phyloP scores from a whole-genome alignment of 2,329 filamentous ascomycete genomes.

The Remersonia thermophila region DNA sequence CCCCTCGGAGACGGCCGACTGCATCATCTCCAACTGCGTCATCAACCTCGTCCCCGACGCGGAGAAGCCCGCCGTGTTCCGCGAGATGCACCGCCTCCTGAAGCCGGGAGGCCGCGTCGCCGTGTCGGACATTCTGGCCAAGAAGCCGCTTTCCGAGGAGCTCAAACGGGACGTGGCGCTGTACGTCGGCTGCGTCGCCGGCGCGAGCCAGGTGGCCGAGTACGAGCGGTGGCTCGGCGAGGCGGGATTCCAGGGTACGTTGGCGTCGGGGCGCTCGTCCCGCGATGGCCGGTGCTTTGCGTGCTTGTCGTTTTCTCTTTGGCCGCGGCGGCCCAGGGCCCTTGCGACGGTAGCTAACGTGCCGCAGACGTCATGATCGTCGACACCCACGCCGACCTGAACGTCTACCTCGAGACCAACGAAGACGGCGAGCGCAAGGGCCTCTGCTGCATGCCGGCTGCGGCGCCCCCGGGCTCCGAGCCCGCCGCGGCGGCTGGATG shows the following conservation, averaged over 20 bases:
- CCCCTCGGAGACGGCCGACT: slow-evolving; percentile 31
- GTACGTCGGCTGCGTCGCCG: slow-evolving; percentile 49
- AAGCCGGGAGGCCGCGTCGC: slow-evolving; percentile 45
- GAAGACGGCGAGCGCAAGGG: slow-evolving; percentile 14
- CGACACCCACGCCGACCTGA: slow-evolving; percentile 34
- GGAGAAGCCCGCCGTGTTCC: slow-evolving; percentile 43
- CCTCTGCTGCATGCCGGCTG: slow-evolving; percentile 8
- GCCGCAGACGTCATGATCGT: slow-evolving; percentile 32
- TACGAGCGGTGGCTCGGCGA: slow-evolving; percentile 39
- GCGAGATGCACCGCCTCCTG: slow-evolving; percentile 45
- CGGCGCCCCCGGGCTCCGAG: too few relatives aligned
- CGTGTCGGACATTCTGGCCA: slow-evolving; percentile 46
- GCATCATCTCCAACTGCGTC: slow-evolving; percentile 52
- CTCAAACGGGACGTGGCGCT: slow-evolving; percentile 37
- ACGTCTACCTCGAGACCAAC: slow-evolving; percentile 29
- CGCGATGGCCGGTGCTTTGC: not conserved
- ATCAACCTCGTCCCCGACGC: slow-evolving; percentile 42
- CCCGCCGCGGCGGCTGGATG: too few relatives aligned
- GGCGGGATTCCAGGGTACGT: slow-evolving; percentile 37
- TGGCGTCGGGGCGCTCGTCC: too few relatives aligned
- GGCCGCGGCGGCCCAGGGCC: too few relatives aligned
- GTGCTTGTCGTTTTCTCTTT: not conserved
- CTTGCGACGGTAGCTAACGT: too few relatives aligned
- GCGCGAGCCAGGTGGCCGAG: slow-evolving; percentile 38
- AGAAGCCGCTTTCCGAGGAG: slow-evolving; percentile 33